Conservation (phyloP, 2,329 filamentous ascomycete genomes). For the Atkinsonella texensis region DNA sequence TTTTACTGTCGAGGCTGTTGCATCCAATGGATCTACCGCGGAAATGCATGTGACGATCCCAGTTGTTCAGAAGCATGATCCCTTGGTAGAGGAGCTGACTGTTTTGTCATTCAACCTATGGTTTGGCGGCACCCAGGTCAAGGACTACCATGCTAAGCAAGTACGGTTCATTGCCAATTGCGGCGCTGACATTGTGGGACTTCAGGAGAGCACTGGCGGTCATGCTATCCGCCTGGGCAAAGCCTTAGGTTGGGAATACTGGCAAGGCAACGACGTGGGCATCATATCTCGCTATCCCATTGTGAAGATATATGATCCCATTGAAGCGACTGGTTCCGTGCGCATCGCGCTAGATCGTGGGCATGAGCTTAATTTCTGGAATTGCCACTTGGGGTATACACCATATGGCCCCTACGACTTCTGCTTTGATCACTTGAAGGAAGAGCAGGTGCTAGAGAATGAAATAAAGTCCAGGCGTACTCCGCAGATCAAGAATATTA, state of each 20-base stretch:
- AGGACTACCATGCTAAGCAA: conserved; percentile 27
- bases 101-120: conserved; percentile 29
- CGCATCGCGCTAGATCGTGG: conserved; percentile 22
- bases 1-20: conserved; percentile 18
- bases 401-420: conserved; percentile 33
- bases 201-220: conserved; percentile 23
- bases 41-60: conserved; percentile 21
- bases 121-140: conserved; percentile 24
- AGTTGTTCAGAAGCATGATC: conserved; percentile 13
- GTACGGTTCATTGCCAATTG: conserved; percentile 20
- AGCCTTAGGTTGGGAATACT: conserved; percentile 26
- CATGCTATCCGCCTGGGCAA: conserved; percentile 21
- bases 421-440: conserved; percentile 24
- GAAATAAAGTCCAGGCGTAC: conserved; percentile 26
- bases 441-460: conserved; percentile 20
- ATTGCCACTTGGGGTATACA: conserved; percentile 22
- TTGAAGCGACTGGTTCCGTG: conserved; percentile 18
- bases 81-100: conserved; percentile 21
- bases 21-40: conserved; percentile 14
- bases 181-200: conserved; percentile 23
- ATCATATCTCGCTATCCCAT: conserved; percentile 28
- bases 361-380: conserved; percentile 22
- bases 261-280: conserved; percentile 20
- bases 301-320: conserved; percentile 13
- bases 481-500: conserved; percentile 23